Conservation (phyloP, 768 basidiomycete genomes). For the Tricholomella constricta region DNA sequence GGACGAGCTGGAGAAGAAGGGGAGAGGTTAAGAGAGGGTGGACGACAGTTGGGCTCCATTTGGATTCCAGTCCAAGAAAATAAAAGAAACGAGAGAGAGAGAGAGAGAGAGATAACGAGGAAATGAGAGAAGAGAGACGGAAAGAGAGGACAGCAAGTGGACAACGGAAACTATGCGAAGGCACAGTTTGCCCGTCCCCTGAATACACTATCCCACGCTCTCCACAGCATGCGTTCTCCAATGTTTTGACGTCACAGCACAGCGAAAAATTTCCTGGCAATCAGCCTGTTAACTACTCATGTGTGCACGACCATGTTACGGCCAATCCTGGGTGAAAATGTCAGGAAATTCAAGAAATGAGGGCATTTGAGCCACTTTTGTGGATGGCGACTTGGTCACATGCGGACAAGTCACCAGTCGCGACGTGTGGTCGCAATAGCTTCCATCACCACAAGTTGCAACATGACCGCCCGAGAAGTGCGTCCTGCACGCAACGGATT, state of each 20-base stretch:
- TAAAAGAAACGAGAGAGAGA: conserved; percentile 15
- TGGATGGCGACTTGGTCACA: not conserved
- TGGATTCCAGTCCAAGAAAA: conserved; percentile 36
- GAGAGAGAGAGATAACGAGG: conserved; percentile 5
- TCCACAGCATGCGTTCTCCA: conserved; percentile 11
- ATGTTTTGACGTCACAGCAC: conserved; percentile 12
- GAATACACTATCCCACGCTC: conserved; percentile 17
- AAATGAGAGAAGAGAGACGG: conserved; percentile 20
- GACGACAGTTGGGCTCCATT: conserved; percentile 25
- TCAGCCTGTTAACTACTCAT: not conserved
- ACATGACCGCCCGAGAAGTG: no score
- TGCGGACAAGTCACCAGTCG: not conserved
- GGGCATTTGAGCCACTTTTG: not conserved
- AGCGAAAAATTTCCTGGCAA: conserved; percentile 9
- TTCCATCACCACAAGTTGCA: not conserved
- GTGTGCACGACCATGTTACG: not conserved
- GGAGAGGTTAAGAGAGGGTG: conserved; percentile 30
- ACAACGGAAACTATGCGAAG: conserved; percentile 10
- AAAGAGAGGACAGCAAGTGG: conserved; percentile 13
- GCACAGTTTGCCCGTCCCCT: conserved; percentile 8
- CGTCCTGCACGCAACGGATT: no score
- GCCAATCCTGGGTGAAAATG: not conserved
- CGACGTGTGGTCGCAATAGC: not conserved
- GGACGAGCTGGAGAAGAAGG: conserved; percentile 31
- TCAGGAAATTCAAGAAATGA: not conserved